Conservation (phyloP, 2,329 filamentous ascomycete species). For the Neofusicoccum sp. region DNA sequence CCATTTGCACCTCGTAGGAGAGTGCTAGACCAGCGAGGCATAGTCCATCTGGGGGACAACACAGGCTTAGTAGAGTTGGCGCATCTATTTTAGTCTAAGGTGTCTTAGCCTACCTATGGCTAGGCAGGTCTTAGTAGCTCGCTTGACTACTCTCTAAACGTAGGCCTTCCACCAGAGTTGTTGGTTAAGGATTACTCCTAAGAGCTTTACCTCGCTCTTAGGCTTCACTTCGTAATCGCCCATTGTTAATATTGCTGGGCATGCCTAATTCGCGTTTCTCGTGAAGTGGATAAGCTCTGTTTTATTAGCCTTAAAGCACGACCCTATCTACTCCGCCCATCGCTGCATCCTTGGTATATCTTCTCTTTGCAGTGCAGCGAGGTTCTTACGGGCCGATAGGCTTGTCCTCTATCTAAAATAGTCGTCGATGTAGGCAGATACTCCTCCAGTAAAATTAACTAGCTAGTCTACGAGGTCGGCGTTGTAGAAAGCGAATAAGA, state of each 20-base stretch:
- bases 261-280: slow-evolving; percentile 25
- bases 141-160: slow-evolving; percentile 25
- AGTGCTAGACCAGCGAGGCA: slow-evolving; percentile 30
- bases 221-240: slow-evolving; percentile 27
- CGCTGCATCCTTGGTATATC: background rate
- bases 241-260: background rate
- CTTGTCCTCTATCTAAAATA: slow-evolving; percentile 25
- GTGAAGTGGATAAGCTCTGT: slow-evolving; percentile 36
- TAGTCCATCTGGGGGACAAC: slow-evolving; percentile 30
- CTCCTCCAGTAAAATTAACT: slow-evolving; percentile 2
- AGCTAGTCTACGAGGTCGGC: slow-evolving; percentile 3
- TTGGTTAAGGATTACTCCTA: slow-evolving; percentile 32
- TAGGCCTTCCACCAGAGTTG: slow-evolving; percentile 29
- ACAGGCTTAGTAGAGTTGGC: slow-evolving; percentile 31
- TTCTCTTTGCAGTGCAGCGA: background rate
- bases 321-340: slow-evolving; percentile 31
- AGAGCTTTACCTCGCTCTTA: slow-evolving; percentile 28
- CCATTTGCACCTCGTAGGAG: slow-evolving; percentile 25
- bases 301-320: slow-evolving; percentile 34
- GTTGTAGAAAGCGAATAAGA: slow-evolving; percentile 15
- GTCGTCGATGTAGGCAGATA: slow-evolving; percentile 16
- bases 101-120: slow-evolving; percentile 28
- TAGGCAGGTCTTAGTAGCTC: slow-evolving; percentile 25
- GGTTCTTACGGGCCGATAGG: slow-evolving; percentile 22
- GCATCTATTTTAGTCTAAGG: slow-evolving; percentile 28